A percentile compares a stretch with the other conserved stretches of the same genome.
These are phyloP conservation scores for Myochromella boudieri DNA, from an alignment of 768 basidiomycete genomes.

Conservation along the genomic window DNA sequence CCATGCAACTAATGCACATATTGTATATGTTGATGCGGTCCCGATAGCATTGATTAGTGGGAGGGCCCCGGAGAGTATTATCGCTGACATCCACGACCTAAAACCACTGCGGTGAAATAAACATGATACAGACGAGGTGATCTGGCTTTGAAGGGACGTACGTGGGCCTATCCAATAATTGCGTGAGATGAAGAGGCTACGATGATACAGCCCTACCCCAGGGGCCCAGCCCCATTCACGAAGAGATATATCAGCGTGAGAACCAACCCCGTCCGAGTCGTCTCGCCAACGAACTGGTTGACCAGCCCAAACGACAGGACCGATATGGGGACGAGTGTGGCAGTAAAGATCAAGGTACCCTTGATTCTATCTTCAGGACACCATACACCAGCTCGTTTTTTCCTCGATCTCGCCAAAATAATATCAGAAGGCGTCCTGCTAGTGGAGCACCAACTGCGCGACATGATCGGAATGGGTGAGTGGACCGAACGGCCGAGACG, in stretches of 20 bases:
- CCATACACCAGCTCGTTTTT: conserved; percentile 54
- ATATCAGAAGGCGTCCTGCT: conserved; percentile 61
- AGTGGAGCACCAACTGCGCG: conserved; percentile 60
- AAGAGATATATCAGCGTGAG: conserved; percentile 19
- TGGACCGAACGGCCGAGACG: conserved; percentile 4
- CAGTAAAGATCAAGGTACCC: conserved; percentile 44
- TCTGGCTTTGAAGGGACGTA: no score
- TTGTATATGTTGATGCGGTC: conserved; percentile 10
- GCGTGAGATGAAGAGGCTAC: no score
- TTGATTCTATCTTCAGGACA: conserved; percentile 70
- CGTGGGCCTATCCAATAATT: no score
- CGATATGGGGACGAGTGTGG: conserved; percentile 52
- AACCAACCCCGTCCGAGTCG: conserved; percentile 12
- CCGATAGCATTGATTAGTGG: conserved; percentile 18
- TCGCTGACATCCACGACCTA: conserved; percentile 8
- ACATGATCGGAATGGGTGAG: background rate
- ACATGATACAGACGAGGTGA: no score
- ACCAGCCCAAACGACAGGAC: conserved; percentile 47
- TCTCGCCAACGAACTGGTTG: conserved; percentile 49
- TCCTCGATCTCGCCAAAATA: conserved; percentile 46
- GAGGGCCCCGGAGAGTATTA: conserved; percentile 8
- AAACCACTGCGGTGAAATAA: conserved; percentile 17
- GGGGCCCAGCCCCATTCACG: conserved; percentile 15
- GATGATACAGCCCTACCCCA: no score
- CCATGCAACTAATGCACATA: conserved; percentile 17